Conservation (phyloP, 345 rosid species). For the Clausena lansium region DNA sequence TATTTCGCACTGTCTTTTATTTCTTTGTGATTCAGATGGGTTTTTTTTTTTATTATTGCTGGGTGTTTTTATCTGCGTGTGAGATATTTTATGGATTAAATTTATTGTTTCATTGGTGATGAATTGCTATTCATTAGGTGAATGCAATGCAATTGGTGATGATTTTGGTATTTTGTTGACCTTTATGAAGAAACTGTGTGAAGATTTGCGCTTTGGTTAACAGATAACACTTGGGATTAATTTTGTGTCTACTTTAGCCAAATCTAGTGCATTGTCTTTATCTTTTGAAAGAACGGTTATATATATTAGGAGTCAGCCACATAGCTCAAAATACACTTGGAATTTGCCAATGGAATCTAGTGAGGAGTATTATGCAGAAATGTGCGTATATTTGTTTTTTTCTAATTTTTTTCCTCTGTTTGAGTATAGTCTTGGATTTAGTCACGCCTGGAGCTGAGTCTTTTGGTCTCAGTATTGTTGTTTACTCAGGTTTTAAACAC, state of each 20-base stretch:
- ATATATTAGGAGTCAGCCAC: not conserved
- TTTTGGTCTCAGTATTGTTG: not conserved
- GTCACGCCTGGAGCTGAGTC: not conserved
- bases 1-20: not conserved
- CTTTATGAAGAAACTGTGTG: not conserved
- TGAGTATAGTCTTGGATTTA: not conserved
- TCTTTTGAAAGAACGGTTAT: not conserved
- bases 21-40: not conserved
- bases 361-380: not conserved
- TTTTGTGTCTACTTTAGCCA: not conserved
- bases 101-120: not conserved
- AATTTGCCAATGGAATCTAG: not conserved
- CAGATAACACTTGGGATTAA: not conserved
- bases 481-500: not conserved
- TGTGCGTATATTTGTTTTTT: not conserved
- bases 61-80: not conserved
- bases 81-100: not conserved
- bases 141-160: not conserved
- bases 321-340: not conserved
- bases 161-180: not conserved
- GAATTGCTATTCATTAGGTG: not conserved
- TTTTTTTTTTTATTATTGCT: slow-evolving; percentile 12
- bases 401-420: not conserved
- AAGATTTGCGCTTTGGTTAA: not conserved
- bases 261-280: not conserved